A percentile compares a stretch with the other conserved stretches of the same genome.
phyloP scores from a whole-genome alignment of 441 rosid genomes.

The Flueggea neowawraea region DNA sequence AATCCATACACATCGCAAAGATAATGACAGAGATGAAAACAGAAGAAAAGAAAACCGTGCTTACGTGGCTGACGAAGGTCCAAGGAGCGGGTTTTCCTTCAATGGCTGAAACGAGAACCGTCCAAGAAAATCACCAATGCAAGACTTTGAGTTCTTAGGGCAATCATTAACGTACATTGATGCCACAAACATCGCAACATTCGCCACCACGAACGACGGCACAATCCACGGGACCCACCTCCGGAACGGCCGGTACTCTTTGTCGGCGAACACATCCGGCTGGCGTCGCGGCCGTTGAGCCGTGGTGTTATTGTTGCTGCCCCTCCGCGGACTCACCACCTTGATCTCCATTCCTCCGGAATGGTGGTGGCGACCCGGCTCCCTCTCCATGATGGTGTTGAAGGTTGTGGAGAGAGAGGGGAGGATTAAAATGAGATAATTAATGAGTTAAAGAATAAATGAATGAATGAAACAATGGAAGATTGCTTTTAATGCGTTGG shows the following conservation, averaged over 20 bases:
- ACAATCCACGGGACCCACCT: constrained; percentile 75
- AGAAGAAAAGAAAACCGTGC: constrained; percentile 15
- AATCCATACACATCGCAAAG: too few species aligned
- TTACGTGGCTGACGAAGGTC: constrained; percentile 82
- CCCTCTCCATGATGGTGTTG: too few species aligned
- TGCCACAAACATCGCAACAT: constrained; percentile 41
- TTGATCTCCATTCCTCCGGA: too few species aligned
- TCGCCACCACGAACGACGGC: constrained; percentile 62
- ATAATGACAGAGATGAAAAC: too few species aligned
- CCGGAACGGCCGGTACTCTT: constrained; percentile 48
- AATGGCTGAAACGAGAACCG: constrained; percentile 80
- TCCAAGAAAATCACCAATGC: constrained; percentile 58
- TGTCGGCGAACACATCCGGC: too few species aligned
- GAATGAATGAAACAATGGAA: too few species aligned
- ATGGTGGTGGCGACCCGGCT: too few species aligned
- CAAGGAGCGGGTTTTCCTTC: constrained; percentile 89
- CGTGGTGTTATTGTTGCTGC: background rate
- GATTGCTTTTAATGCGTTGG: too few species aligned
- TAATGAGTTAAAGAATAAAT: too few species aligned
- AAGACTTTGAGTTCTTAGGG: constrained; percentile 46
- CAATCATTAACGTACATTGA: constrained; percentile 81
- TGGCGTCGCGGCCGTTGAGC: background rate
- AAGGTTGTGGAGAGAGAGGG: too few species aligned
- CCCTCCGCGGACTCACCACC: too few species aligned
- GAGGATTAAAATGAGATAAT: too few species aligned